Base-by-base conservation (phyloP, 202 grass and related monocot species). In the Schoenoplectus tabernaemontani region DNA sequence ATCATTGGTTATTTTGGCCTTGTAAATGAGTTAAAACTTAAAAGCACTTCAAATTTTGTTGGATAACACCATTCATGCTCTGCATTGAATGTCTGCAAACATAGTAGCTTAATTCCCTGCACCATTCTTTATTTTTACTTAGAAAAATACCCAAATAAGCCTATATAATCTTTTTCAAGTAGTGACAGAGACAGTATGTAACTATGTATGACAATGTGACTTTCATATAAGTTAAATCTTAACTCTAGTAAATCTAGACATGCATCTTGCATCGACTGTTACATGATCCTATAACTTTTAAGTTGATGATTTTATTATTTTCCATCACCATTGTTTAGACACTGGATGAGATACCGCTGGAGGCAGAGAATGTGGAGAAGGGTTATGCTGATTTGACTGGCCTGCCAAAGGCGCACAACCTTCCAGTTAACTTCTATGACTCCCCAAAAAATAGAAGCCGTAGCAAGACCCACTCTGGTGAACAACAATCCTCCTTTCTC, bases 281-380 rank as follows among this genome's bases (percentile, higher is more conserved):
- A 53, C 24, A 12, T 1, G 1, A 33, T 75, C 1, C 8, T 34
- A 9, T 26, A 1, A 33, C 39, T n/a, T 51, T 80, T 9, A 41
- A 13, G 59, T 26, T 68, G 39, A 59, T 69, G 17, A 19, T 80
- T 19, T 64, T 44, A 7, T 62, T 81, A 50, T 87, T 48, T 73
- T 78, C 54, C 16, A 19, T 36, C 16, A 59, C 59, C 16, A 64
- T 61, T 54, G 32, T 85, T 32, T 77, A 99, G 96, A 96, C 92
- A 73, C 85, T 99, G 85, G 96, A 99, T 30, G 92, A 99, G 75
- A 92, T 99, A 84, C 96, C 96, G 23, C 84, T 93, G 0, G 96
- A 99, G 56, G 92, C 92, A 0, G 90, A 99, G 78, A 84, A 88
- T 58, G 88, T 89, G 19, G 95, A 95, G 86, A 96, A 93, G 80